Evolutionary conservation across 768 basidiomycete genomes (phyloP).

Genomic region (Boletus sensibilis): DNA sequence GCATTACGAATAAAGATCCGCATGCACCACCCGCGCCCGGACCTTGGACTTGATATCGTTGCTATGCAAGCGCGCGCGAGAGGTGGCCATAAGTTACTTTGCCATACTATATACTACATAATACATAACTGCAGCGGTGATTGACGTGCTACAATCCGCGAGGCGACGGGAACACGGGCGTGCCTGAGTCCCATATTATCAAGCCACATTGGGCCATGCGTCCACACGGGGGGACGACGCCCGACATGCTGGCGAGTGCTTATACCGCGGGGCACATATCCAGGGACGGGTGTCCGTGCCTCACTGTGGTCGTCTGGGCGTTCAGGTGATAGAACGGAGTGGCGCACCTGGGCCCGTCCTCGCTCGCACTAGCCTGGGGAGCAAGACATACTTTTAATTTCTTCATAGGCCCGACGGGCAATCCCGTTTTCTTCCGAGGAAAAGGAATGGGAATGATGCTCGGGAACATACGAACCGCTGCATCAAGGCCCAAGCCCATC

Average conservation of each 20-base stretch:
- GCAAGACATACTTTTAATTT: not conserved
- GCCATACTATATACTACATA: too few relatives aligned
- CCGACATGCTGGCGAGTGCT: not conserved
- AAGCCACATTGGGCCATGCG: not conserved
- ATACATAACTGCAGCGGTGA: not conserved
- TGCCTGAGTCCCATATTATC: not conserved
- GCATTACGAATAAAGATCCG: not conserved
- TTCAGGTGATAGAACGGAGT: not conserved
- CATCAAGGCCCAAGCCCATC: not conserved
- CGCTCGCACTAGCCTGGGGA: not conserved
- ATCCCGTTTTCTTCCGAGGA: not conserved
- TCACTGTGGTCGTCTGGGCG: not conserved
- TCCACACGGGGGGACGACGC: not conserved
- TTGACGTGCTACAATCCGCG: not conserved
- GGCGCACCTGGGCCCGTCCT: not conserved
- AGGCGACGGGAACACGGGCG: not conserved
- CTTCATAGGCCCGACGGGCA: not conserved
- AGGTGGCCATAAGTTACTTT: not conserved
- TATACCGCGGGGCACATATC: not conserved
- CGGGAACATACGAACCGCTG: not conserved
- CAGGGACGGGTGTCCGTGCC: too few relatives aligned
- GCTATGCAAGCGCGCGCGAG: conserved; percentile 1
- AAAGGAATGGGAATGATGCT: not conserved
- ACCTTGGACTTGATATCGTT: not conserved
- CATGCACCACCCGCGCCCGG: not conserved